Evolutionary conservation across 805 yeast genomes (phyloP), one percentile per base, ranked within the genome.

Genomic region (Candida easanensis): DNA sequence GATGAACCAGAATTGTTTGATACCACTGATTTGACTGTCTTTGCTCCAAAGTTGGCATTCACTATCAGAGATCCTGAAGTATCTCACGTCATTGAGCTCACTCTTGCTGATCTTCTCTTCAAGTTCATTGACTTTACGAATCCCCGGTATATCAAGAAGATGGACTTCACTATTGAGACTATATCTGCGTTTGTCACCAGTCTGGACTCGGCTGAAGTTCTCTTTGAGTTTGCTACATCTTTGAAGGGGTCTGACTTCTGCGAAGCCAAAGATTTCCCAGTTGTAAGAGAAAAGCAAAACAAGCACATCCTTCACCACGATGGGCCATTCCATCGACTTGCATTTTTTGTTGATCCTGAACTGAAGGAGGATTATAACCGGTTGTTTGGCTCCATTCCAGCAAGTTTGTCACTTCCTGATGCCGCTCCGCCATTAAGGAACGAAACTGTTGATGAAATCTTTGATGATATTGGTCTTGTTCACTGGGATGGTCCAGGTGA

Each of bases 281-380:
- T 71, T 11, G 74, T 76, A 33, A 63, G 78, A 39, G 54, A 57
- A 9, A 55, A 64, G 16, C 97, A 90, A 58, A 81, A 81, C 40
- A 68, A 69, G 2, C 95, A 86, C 60, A 63, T 90, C 2, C 65
- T 76, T 16, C 50, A 68, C 6, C 85, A 88, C 53, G 99, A 93
- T 68, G 84, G 86, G 0, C 88, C 96, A 0, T 88, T 79, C 49
- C 93, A 88, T 52, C 65, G 99, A 42, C 69, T 80, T 17, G 82
- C 93, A 0, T 90, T 88, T 58, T 61, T 91, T 22, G 60, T 91
- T 8, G 73, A 76, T 3, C 72, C 70, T 6, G 70, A 71, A 13
- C 64, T 66, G 13, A 74, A 82, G 41, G 74, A 73, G 0, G 53
- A 53, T 1, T 86, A 82, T 51, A 62, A 69, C n/a, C 68, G 69